A percentile compares a stretch with the other conserved stretches of the same genome.
Conservation (phyloP, 148 eudicot genomes). For the Camellia granthamiana region DNA sequence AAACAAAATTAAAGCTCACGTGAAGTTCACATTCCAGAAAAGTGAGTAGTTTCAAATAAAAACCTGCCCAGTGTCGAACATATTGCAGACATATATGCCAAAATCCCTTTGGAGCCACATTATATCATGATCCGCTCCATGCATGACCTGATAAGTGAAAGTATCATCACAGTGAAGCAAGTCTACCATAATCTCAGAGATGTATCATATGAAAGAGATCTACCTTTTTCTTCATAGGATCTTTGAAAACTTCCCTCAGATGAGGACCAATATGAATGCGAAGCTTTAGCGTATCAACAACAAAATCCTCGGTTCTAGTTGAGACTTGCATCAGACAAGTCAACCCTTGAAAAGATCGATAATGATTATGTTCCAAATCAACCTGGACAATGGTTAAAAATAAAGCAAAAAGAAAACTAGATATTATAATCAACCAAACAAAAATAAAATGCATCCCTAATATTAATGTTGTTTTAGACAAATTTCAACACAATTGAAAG, state of each 20-base stretch:
- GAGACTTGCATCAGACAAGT: slow-evolving; percentile 99
- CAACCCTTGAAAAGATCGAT: slow-evolving; percentile 90
- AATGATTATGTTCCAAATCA: slow-evolving; percentile 95
- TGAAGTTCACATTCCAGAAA: not conserved
- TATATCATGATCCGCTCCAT: slow-evolving; percentile 96
- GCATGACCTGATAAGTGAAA: slow-evolving; percentile 63
- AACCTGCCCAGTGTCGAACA: slow-evolving; percentile 92
- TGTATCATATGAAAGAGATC: not conserved
- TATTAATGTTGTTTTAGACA: not conserved
- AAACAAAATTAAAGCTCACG: not conserved
- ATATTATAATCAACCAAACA: slow-evolving; percentile 3
- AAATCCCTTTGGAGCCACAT: slow-evolving; percentile 96
- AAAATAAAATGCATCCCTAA: not conserved
- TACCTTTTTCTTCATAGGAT: slow-evolving; percentile 81
- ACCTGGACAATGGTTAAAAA: slow-evolving; percentile 45
- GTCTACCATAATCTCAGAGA: slow-evolving; percentile 6
- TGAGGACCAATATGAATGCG: slow-evolving; percentile 86
- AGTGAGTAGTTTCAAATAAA: slow-evolving; percentile 8
- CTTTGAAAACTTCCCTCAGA: slow-evolving; percentile 86
- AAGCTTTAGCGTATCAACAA: slow-evolving; percentile 86
- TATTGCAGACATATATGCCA: slow-evolving; percentile 89
- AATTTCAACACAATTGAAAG: not conserved
- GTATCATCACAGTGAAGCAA: slow-evolving; percentile 1
- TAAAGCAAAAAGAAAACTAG: not conserved
- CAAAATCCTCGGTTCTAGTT: slow-evolving; percentile 91